A percentile compares a stretch with the other conserved stretches of the same genome.
Evolutionary conservation across 177 flowering plant species (phyloP).

Genomic region (Telopea speciosissima): DNA sequence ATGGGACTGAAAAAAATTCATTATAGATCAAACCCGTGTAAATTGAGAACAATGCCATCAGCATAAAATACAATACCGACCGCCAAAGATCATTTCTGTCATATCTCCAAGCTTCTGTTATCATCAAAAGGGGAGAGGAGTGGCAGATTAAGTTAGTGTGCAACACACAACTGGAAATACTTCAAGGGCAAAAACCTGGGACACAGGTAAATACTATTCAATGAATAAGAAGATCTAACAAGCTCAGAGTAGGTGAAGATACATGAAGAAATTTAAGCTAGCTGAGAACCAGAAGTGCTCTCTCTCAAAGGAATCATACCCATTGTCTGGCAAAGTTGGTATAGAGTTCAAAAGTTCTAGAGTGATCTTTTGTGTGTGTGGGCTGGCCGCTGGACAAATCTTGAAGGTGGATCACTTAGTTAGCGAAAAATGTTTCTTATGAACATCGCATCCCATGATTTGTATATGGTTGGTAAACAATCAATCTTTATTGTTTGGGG

Average conservation of each 20-base stretch:
- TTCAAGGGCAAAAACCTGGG: not conserved
- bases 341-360: not conserved
- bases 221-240: not conserved
- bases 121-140: not conserved
- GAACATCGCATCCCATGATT: not conserved
- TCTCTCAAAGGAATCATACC: not conserved
- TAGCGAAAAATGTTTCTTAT: not conserved
- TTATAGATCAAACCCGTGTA: conserved; percentile 93
- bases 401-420: too few relatives aligned
- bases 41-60: conserved; percentile 94
- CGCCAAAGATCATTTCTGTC: conserved; percentile 88
- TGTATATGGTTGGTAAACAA: not conserved
- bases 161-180: conserved; percentile 1
- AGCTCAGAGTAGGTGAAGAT: not conserved
- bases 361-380: not conserved
- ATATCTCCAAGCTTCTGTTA: conserved; percentile 97
- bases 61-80: conserved; percentile 86
- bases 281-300: not conserved
- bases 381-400: not conserved
- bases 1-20: conserved; percentile 94
- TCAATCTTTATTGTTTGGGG: not conserved
- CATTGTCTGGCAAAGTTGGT: not conserved
- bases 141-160: conserved; percentile 7
- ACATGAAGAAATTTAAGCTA: not conserved
- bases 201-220: not conserved